phyloP scores from a whole-genome alignment of 805 yeast genomes.

The Yamadazyma takamatsuzukensis region DNA sequence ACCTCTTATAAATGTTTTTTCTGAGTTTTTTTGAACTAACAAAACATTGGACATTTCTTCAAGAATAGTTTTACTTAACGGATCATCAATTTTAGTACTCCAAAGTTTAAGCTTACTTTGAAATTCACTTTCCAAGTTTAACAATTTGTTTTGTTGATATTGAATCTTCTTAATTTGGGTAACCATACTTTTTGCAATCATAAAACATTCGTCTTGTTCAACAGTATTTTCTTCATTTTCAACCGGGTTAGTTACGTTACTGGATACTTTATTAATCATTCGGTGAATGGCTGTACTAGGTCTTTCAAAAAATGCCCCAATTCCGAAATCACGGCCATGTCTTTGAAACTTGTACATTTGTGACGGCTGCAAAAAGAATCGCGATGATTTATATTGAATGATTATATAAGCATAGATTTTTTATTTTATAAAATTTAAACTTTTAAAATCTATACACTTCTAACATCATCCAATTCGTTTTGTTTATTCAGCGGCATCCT shows the following conservation, averaged over 20 bases:
- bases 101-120: slow-evolving; percentile 5
- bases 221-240: not conserved
- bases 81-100: slow-evolving; percentile 6
- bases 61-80: slow-evolving; percentile 2
- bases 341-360: too few species aligned
- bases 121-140: not conserved
- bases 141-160: slow-evolving; percentile 2
- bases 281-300: slow-evolving; percentile 7
- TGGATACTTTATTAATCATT: slow-evolving; percentile 7
- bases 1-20: not conserved
- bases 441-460: too few species aligned
- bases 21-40: slow-evolving; percentile 2
- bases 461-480: too few species aligned
- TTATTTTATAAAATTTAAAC: too few species aligned
- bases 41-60: slow-evolving; percentile 6
- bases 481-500: too few species aligned
- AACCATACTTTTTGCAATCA: slow-evolving; percentile 2
- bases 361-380: too few species aligned
- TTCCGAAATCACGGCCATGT: too few species aligned
- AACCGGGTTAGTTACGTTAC: slow-evolving; percentile 1
- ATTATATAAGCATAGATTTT: too few species aligned
- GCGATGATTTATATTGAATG: too few species aligned
- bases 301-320: slow-evolving; percentile 6
- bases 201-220: slow-evolving; percentile 1
- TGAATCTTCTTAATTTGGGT: not conserved